Evolutionary conservation across 257 asterid species (phyloP), one percentile per base, ranked within the genome.

Genomic region (Buddleja alternifolia): DNA sequence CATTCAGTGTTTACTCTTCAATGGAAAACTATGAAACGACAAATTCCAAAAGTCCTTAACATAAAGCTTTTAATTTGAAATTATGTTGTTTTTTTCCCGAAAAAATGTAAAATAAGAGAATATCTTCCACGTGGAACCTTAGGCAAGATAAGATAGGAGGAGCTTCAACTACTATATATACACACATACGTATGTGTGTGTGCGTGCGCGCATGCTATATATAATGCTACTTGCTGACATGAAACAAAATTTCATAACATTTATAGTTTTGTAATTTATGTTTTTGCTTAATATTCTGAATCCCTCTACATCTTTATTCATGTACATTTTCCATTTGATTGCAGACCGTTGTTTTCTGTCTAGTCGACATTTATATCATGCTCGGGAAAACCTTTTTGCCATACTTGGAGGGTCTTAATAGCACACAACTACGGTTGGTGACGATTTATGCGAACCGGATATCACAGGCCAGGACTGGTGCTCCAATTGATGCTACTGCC

Each of bases 301-400:
- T 9, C 29, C 14, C 66, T 1, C 59, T 23, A 46, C 34, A n/a
- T n/a, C 14, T 50, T 60, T 40, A 37, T 47, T 50, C 11, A 67
- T 36, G 0, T 57, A 52, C 46, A 42, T 79, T 58, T 51, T 74
- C 66, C 10, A n/a, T 58, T 50, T 62, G 41, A 52, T 68, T 65
- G 93, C 96, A 94, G 99, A 94, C 96, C 37, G 99, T 94, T 51
- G 99, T 94, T 42, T 94, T 94, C 83, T 94, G 99, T 69, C 93
- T 94, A 40, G 99, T 94, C 16, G 99, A 94, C 81, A 87, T 94
- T 50, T 94, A 94, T 51, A 94, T 94, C 69, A 89, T 90, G 97
- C 88, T 94, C 9, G 99, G 99, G 58, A 94, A 87, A 83, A 88
- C 91, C 60, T 94, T 94, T 73, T 77, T 90, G 81, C 99, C 99